phyloP scores from a whole-genome alignment of 2,329 filamentous ascomycete species.

The Beauveria pseudobassiana region DNA sequence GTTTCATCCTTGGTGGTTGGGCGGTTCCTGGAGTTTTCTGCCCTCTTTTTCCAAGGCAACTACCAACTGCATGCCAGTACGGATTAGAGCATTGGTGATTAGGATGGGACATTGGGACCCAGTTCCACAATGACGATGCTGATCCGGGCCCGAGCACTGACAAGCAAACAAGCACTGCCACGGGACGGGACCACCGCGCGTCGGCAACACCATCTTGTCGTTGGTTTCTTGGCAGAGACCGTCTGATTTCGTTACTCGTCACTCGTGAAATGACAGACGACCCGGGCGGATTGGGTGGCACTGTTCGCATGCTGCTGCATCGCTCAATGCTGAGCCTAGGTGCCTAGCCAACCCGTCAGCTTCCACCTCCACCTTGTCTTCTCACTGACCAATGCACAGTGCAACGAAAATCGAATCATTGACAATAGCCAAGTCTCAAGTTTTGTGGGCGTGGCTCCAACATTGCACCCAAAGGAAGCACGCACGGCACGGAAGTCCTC shows the following conservation, averaged over 20 bases:
- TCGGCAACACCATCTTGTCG: background rate
- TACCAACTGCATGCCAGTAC: background rate
- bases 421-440: background rate
- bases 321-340: too few species aligned
- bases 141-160: background rate
- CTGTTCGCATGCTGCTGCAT: too few species aligned
- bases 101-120: background rate
- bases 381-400: too few species aligned
- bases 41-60: slow-evolving; percentile 1
- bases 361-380: too few species aligned
- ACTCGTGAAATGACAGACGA: too few species aligned
- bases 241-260: too few species aligned
- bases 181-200: background rate
- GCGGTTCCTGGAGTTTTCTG: background rate
- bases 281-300: too few species aligned
- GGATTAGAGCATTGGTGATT: background rate
- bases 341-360: too few species aligned
- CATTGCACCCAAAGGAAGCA: background rate
- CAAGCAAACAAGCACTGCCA: slow-evolving; percentile 8
- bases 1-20: slow-evolving; percentile 8
- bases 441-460: background rate
- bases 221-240: too few species aligned
- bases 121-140: background rate
- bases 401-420: background rate
- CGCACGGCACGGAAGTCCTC: background rate